These are phyloP conservation scores for Tetradesmus obliquus DNA, from an alignment of 139 green algal genomes.

Conservation along the genomic window DNA sequence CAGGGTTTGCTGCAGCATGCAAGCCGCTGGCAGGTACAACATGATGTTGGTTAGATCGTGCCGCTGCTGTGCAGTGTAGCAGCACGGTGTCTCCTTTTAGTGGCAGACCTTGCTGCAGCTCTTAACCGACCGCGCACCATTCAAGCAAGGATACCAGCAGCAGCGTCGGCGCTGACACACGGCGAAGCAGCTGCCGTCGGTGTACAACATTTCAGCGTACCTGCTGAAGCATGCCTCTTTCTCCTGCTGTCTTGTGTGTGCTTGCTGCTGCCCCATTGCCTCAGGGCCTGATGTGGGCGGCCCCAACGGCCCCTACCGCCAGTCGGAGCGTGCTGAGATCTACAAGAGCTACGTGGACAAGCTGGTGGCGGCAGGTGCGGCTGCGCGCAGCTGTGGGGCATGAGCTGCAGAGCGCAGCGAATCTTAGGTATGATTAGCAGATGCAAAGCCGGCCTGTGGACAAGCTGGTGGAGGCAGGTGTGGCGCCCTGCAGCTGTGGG, in stretches of 20 bases:
- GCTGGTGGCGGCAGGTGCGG: conserved; percentile 74
- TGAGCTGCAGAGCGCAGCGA: neutral
- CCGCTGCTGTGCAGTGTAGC: no score
- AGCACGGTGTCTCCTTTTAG: no score
- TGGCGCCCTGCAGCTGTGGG: neutral
- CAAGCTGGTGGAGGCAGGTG: conserved; percentile 77
- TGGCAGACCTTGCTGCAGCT: no score
- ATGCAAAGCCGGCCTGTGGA: conserved; percentile 61
- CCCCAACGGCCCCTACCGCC: conserved; percentile 91
- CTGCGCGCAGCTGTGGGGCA: neutral
- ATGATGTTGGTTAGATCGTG: no score
- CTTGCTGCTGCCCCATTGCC: neutral
- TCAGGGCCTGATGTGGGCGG: conserved; percentile 91
- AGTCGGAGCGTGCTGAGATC: conserved; percentile 94
- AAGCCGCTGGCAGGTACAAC: no score
- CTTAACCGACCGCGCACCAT: no score
- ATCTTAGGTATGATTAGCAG: no score
- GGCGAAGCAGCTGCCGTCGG: no score
- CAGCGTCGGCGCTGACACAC: neutral
- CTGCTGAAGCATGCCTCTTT: neutral
- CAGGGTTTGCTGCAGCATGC: no score
- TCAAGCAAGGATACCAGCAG: neutral
- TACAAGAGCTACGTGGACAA: conserved; percentile 94
- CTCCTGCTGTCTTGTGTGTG: neutral
- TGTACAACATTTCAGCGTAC: no score